These are phyloP conservation scores for Metarhizium guizhouense DNA, from an alignment of 2,329 filamentous ascomycete species.

Conservation along the genomic window DNA sequence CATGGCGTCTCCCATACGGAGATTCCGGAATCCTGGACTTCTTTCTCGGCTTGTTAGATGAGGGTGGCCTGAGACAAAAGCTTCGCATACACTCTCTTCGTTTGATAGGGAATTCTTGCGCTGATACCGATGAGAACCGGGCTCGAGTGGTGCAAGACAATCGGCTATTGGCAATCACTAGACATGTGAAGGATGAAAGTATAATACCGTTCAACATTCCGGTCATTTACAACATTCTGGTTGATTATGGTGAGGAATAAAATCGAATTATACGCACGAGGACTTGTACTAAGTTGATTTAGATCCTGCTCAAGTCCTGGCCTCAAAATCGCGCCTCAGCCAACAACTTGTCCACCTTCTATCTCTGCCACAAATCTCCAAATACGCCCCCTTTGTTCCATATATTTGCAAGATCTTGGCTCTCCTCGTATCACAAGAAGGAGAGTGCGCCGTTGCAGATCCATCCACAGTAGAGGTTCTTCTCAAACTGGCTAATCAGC, in stretches of 20 bases:
- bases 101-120: constrained; percentile 53
- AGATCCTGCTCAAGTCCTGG: constrained; percentile 50
- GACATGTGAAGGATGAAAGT: constrained; percentile 36
- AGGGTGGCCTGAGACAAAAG: constrained; percentile 26
- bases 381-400: constrained; percentile 34
- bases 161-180: constrained; percentile 37
- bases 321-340: constrained; percentile 43
- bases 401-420: constrained; percentile 49
- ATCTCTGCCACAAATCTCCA: constrained; percentile 31
- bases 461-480: constrained; percentile 39
- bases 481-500: constrained; percentile 36
- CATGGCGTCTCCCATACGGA: constrained; percentile 48
- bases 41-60: constrained; percentile 39
- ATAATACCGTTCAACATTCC: constrained; percentile 45
- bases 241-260: constrained; percentile 48
- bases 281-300: constrained; percentile 4
- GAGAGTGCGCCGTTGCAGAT: constrained; percentile 35
- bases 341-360: constrained; percentile 40
- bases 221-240: constrained; percentile 53
- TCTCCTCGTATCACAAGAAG: constrained; percentile 43
- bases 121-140: constrained; percentile 55
- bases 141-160: constrained; percentile 42
- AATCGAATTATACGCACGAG: neutral
- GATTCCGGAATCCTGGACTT: constrained; percentile 49
- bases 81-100: constrained; percentile 48